These are phyloP conservation scores for Boletus barrowsii DNA, from an alignment of 768 basidiomycete genomes.

Conservation along the genomic window DNA sequence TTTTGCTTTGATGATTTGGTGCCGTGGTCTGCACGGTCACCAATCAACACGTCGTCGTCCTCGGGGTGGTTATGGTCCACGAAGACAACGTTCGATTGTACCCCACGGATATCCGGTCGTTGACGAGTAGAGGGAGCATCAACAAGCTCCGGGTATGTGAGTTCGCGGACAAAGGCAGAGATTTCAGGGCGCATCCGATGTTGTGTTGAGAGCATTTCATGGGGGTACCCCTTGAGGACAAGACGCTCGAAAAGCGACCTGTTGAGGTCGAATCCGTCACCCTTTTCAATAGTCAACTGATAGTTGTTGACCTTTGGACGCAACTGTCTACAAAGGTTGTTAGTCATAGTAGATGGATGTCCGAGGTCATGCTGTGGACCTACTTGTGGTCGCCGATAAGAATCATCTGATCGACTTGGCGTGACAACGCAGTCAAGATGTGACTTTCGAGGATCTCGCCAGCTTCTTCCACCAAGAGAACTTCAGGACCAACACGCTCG, in stretches of 20 bases:
- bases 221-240: conserved; percentile 58
- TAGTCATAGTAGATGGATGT: background rate
- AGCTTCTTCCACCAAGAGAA: conserved; percentile 68
- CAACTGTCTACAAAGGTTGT: conserved; percentile 46
- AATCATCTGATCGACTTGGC: conserved; percentile 48
- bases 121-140: conserved; percentile 50
- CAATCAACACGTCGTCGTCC: conserved; percentile 39
- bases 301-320: conserved; percentile 70
- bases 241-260: conserved; percentile 66
- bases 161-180: conserved; percentile 53
- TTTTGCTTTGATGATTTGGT: conserved; percentile 59
- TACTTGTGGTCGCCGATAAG: conserved; percentile 75
- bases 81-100: conserved; percentile 60
- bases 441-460: conserved; percentile 72
- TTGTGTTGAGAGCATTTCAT: conserved; percentile 51
- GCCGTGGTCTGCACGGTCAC: conserved; percentile 44
- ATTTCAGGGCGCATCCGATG: conserved; percentile 78
- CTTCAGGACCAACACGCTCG: conserved; percentile 40
- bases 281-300: conserved; percentile 61
- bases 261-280: conserved; percentile 65
- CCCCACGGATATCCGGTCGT: conserved; percentile 50
- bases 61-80: conserved; percentile 57
- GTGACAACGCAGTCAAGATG: conserved; percentile 53
- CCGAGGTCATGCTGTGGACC: background rate
- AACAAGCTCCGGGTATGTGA: conserved; percentile 65